A percentile compares a stretch with the other conserved stretches of the same genome.
phyloP scores from a whole-genome alignment of 306 rosid genomes.

The Pterocarpus macrocarpus region DNA sequence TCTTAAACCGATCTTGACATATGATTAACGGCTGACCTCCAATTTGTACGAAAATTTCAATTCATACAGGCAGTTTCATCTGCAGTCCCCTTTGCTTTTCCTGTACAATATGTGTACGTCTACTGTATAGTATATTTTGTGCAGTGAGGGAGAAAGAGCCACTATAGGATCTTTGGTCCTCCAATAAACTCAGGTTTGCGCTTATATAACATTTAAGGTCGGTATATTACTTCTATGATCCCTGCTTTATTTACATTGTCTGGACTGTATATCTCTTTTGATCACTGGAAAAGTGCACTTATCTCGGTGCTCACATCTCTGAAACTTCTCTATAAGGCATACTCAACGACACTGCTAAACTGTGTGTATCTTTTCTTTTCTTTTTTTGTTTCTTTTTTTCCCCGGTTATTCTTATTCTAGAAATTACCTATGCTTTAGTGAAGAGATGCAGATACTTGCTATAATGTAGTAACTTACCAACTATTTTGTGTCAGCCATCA shows the following conservation, averaged over 20 bases:
- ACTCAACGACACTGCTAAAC: neutral
- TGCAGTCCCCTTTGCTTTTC: slow-evolving; percentile 45
- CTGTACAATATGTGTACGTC: slow-evolving; percentile 58
- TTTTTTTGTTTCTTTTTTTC: neutral
- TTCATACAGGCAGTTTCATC: slow-evolving; percentile 55
- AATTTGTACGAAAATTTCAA: slow-evolving; percentile 55
- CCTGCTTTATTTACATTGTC: slow-evolving; percentile 25
- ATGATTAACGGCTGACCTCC: slow-evolving; percentile 50
- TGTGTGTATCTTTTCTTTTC: neutral
- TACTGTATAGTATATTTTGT: slow-evolving; percentile 73
- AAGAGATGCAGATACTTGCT: neutral
- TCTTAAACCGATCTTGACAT: slow-evolving; percentile 44
- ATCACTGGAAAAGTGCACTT: slow-evolving; percentile 34
- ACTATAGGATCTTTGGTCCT: slow-evolving; percentile 56
- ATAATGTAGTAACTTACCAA: neutral
- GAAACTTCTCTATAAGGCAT: slow-evolving; percentile 4
- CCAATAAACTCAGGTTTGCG: slow-evolving; percentile 58
- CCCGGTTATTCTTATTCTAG: neutral
- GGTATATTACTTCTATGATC: slow-evolving; percentile 40
- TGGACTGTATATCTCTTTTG: slow-evolving; percentile 12
- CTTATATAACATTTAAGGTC: slow-evolving; percentile 45
- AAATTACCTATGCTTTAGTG: neutral
- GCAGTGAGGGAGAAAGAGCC: slow-evolving; percentile 55
- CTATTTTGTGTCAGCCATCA: neutral
- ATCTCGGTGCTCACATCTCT: neutral